Percentiles rank a stretch among this genome's conserved stretches.
Evolutionary conservation across 73 alveolate genomes (phyloP).

Genomic region (Symbiodinium natans): DNA sequence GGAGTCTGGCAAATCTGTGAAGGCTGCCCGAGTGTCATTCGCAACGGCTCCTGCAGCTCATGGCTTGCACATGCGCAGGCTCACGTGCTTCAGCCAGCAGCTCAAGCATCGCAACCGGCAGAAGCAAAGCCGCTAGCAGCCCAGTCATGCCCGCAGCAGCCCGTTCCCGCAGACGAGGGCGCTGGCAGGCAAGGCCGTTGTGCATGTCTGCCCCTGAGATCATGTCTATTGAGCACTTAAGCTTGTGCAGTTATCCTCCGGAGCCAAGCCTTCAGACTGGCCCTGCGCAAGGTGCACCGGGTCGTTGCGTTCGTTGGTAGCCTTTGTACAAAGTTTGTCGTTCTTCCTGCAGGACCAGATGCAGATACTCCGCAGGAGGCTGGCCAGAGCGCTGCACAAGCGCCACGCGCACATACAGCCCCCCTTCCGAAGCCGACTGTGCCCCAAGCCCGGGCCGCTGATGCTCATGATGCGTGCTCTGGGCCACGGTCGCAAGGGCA

Average conservation of each 20-base stretch:
- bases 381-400: too few relatives aligned
- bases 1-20: neutral
- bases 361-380: neutral
- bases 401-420: too few relatives aligned
- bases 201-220: neutral
- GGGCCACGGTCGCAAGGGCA: too few relatives aligned
- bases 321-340: neutral
- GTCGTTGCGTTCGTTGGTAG: neutral
- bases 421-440: too few relatives aligned
- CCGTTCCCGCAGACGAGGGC: slow-evolving; percentile 76
- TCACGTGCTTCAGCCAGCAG: neutral
- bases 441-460: too few relatives aligned
- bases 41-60: neutral
- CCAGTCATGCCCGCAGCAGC: slow-evolving; percentile 47
- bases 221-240: neutral
- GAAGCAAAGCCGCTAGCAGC: slow-evolving; percentile 4
- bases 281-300: neutral
- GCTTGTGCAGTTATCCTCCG: neutral
- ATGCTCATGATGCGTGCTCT: too few relatives aligned
- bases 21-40: neutral
- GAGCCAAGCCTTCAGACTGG: neutral
- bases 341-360: neutral
- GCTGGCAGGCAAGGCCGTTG: slow-evolving; percentile 59
- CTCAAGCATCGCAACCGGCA: neutral
- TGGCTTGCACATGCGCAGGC: neutral